Conservation (phyloP, 345 rosid species). For the Aquilaria malaccensis region DNA sequence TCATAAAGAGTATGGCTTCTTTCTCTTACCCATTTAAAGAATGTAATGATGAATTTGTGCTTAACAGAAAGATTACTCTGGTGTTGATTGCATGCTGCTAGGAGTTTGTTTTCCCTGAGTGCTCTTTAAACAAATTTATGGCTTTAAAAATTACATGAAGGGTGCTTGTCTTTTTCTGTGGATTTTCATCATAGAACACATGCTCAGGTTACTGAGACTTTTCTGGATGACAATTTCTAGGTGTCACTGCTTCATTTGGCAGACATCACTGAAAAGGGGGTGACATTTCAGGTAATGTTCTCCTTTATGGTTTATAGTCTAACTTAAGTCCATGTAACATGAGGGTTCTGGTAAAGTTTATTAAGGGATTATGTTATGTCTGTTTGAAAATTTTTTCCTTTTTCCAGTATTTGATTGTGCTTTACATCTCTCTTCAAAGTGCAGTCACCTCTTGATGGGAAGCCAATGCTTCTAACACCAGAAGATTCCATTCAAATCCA, state of each 20-base stretch:
- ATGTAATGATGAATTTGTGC: too few relatives aligned
- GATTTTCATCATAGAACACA: not conserved
- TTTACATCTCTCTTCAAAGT: slow-evolving; percentile 13
- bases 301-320: not conserved
- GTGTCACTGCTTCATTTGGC: slow-evolving; percentile 77
- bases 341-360: not conserved
- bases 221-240: slow-evolving; percentile 24
- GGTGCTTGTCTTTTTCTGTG: not conserved
- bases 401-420: not conserved
- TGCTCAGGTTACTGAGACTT: too few relatives aligned
- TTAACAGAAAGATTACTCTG: too few relatives aligned
- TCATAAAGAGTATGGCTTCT: too few relatives aligned
- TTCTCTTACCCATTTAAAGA: too few relatives aligned
- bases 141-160: not conserved
- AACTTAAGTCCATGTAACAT: slow-evolving; percentile 1
- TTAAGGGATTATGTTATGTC: not conserved
- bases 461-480: slow-evolving; percentile 79
- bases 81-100: too few relatives aligned
- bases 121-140: too few relatives aligned
- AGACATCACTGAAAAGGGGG: slow-evolving; percentile 74
- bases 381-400: slow-evolving; percentile 1
- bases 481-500: slow-evolving; percentile 87
- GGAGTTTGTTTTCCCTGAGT: too few relatives aligned
- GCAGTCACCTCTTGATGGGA: slow-evolving; percentile 82
- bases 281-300: slow-evolving; percentile 60